phyloP scores from a whole-genome alignment of 176 grass and related monocot species.

The Calamus simplicifolius region DNA sequence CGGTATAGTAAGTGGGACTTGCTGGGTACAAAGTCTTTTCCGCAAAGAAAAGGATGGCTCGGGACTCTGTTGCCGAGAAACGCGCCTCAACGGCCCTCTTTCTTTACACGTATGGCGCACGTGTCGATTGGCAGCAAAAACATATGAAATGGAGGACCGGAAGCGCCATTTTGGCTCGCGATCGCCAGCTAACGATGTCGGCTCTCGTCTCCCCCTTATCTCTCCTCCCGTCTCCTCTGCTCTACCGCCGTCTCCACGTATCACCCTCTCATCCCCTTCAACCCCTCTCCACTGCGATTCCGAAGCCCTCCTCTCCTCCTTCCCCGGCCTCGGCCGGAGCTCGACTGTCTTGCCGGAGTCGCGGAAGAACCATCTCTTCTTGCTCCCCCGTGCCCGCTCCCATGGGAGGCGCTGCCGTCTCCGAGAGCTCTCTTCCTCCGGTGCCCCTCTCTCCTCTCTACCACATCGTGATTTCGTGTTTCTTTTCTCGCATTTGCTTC shows the following conservation, averaged over 20 bases:
- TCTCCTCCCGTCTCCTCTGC: background rate
- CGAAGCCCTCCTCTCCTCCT: background rate
- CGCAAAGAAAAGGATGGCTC: no score
- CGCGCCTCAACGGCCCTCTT: no score
- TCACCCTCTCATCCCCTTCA: background rate
- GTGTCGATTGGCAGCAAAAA: no score
- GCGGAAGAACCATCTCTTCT: background rate
- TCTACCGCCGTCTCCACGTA: background rate
- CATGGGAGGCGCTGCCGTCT: constrained; percentile 12
- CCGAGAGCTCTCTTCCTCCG: constrained; percentile 6
- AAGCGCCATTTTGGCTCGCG: no score
- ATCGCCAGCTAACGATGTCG: constrained; percentile 2
- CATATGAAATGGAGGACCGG: no score
- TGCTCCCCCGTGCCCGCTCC: constrained; percentile 5
- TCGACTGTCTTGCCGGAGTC: background rate
- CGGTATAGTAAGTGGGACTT: no score
- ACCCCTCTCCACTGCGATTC: background rate
- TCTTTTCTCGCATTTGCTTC: no score
- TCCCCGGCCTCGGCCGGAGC: background rate
- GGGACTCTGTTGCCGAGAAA: no score
- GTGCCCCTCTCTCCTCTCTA: background rate
- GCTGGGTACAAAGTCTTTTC: no score
- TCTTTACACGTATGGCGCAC: no score
- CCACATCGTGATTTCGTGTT: no score
- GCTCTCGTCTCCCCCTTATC: background rate